These are phyloP conservation scores for Petunia axillaris DNA, from an alignment of 257 asterid genomes.

Conservation along the genomic window DNA sequence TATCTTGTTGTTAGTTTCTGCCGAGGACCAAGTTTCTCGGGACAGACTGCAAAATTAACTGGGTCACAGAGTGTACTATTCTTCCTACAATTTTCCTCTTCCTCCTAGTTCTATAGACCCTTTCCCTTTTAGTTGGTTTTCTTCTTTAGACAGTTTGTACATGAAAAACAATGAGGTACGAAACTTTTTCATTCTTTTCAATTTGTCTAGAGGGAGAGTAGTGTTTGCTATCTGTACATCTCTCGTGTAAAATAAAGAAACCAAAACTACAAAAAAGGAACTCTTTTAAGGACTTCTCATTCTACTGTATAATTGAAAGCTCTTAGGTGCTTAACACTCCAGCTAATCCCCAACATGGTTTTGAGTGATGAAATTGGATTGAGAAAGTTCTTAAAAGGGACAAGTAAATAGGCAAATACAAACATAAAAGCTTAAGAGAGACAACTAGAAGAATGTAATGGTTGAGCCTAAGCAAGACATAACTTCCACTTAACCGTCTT, in stretches of 20 bases:
- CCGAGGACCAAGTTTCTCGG: neutral
- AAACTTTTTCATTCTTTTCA: neutral
- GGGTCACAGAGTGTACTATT: neutral
- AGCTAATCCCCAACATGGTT: neutral
- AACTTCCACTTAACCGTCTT: neutral
- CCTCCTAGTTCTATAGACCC: neutral
- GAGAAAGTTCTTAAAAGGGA: neutral
- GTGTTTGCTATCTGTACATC: neutral
- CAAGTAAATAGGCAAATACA: neutral
- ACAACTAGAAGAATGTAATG: neutral
- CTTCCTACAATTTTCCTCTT: neutral
- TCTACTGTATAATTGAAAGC: neutral
- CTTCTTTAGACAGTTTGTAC: neutral
- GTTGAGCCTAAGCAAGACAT: neutral
- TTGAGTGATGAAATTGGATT: neutral
- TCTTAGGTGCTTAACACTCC: neutral
- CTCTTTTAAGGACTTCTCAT: neutral
- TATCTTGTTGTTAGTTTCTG: constrained; percentile 11
- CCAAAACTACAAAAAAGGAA: neutral
- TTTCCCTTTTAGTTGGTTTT: neutral
- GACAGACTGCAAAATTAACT: neutral
- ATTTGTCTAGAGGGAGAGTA: neutral
- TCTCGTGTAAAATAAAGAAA: neutral
- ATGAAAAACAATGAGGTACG: neutral
- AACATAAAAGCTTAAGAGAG: neutral